Evolutionary conservation across 2,329 filamentous ascomycete genomes (phyloP), one percentile per base, ranked within the genome.

Genomic region (Epicoccum sorghinum): DNA sequence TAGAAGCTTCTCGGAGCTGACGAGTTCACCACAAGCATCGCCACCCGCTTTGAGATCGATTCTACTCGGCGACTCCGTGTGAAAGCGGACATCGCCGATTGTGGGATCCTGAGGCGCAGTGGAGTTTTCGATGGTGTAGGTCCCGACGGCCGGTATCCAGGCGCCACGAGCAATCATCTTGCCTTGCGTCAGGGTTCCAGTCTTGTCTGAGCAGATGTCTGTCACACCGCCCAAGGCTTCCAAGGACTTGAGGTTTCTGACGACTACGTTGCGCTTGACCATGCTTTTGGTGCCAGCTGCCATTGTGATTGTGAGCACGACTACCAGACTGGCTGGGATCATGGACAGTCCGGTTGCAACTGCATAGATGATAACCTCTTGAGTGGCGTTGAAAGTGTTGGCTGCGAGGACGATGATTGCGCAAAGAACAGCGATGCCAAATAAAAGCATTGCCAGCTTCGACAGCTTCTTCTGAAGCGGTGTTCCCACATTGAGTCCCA

Each of bases 101-200:
- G 64, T 72, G 0, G 73, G 74, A 22, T 76, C 68, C 14, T 67
- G 61, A 1, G 72, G 70, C 2, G 72, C 69, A 1, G 69, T 68
- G 0, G 70, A 71, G 33, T 66, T 66, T 35, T 71, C 70, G 27
- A 76, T 66, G 2, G 72, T 70, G 52, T 75, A 75, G 0, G 72
- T 74, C 12, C 74, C 74, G 7, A 67, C 62, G 0, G 65, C 68
- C 1, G 74, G 74, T 3, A 76, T 67, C 73, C 73, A 76, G 3
- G 67, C 72, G 47, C 70, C 70, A 43, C 69, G 69, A 14, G 72
- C 74, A 7, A 73, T 77, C 75, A 77, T 78, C 62, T 76, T 76
- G 60, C 77, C 77, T 51, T 64, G 72, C 40, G 69, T 74, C 5
- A 73, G 52, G 8, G 71, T 74, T 8, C 71, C 71, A 4, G 71